Percentiles rank a stretch among this genome's conserved stretches.
Conservation (phyloP, 1,139 yeast species). For the Eremothecium sinecaudum region DNA sequence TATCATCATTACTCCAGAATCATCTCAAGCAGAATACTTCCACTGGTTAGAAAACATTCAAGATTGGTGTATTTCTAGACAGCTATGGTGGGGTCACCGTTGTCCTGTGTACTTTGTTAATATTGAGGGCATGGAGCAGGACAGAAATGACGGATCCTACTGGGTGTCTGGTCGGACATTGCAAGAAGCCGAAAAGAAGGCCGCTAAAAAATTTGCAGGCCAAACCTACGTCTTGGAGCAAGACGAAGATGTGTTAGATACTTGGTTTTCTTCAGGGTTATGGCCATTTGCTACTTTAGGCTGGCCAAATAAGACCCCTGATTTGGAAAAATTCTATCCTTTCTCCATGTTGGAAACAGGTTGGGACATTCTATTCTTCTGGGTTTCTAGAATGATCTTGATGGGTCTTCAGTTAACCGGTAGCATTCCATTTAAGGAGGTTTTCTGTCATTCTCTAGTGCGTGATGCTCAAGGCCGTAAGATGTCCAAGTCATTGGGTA, state of each 20-base stretch:
- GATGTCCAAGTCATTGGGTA: conserved; percentile 96
- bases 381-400: conserved; percentile 97
- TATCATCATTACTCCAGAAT: conserved; percentile 73
- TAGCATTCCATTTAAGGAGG: conserved; percentile 86
- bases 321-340: conserved; percentile 73
- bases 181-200: conserved; percentile 81
- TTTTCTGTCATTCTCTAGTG: conserved; percentile 94
- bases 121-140: conserved; percentile 60
- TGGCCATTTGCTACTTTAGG: conserved; percentile 98
- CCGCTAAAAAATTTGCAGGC: conserved; percentile 61
- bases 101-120: conserved; percentile 90
- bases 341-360: conserved; percentile 95
- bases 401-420: conserved; percentile 87
- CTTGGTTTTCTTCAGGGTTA: conserved; percentile 97
- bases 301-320: conserved; percentile 79
- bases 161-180: conserved; percentile 87
- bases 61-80: conserved; percentile 99
- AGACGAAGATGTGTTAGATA: conserved; percentile 96
- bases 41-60: conserved; percentile 94
- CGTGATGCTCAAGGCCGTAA: conserved; percentile 99
- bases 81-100: conserved; percentile 99
- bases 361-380: conserved; percentile 97
- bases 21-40: conserved; percentile 88
- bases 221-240: conserved; percentile 70
- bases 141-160: conserved; percentile 48